These are phyloP conservation scores for Phialophora verrucosa DNA, from an alignment of 2,329 filamentous ascomycete genomes.

Conservation along the genomic window DNA sequence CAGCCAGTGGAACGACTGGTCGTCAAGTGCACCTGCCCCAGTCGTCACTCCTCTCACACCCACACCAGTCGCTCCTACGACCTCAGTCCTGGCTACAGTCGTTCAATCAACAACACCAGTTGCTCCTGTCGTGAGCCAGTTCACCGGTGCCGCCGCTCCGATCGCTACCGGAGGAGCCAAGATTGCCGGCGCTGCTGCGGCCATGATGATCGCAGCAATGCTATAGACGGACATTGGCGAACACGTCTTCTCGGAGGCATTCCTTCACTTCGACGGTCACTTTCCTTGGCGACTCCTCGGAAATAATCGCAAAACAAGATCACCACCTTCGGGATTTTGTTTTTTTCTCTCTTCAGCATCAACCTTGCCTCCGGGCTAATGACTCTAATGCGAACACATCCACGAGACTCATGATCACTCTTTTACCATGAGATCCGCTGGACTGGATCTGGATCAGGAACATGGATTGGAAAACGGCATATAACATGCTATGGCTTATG, in stretches of 20 bases:
- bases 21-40: constrained; percentile 11
- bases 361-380: constrained; percentile 7
- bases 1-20: constrained; percentile 28
- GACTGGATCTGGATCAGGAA: background rate
- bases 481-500: background rate
- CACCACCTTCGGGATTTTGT: constrained; percentile 15
- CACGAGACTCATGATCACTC: constrained; percentile 33
- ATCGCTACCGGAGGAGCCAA: constrained; percentile 26
- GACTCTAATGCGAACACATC: constrained; percentile 21
- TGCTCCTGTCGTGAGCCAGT: constrained; percentile 27
- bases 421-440: constrained; percentile 28
- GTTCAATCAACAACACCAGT: constrained; percentile 23
- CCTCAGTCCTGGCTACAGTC: constrained; percentile 13
- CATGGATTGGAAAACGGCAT: background rate
- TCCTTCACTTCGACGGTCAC: background rate
- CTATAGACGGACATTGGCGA: constrained; percentile 21
- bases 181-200: constrained; percentile 33
- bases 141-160: constrained; percentile 32
- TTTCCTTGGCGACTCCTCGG: constrained; percentile 2
- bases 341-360: background rate
- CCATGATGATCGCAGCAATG: constrained; percentile 30
- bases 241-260: constrained; percentile 8
- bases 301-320: background rate
- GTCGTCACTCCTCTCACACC: constrained; percentile 6
- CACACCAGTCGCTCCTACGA: constrained; percentile 16